Evolutionary conservation across 257 asterid genomes (phyloP).

Genomic region (Linaria vulgaris): DNA sequence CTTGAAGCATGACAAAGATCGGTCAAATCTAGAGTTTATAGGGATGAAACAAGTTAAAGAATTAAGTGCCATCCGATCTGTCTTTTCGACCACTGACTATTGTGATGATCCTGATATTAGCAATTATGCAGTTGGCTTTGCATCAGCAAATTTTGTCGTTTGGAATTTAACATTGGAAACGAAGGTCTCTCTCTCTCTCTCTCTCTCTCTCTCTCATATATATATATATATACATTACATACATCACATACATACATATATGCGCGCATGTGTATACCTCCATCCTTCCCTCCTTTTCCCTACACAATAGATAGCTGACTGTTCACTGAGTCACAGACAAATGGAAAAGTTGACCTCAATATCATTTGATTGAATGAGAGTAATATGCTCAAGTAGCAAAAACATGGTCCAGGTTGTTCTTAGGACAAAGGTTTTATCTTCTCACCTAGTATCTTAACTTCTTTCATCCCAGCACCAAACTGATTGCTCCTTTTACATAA

Average conservation of each 20-base stretch:
- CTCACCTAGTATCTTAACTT: slow-evolving; percentile 1
- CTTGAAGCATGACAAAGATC: slow-evolving; percentile 59
- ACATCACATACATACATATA: no score
- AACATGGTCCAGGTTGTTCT: neutral
- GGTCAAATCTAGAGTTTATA: slow-evolving; percentile 58
- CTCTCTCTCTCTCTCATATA: slow-evolving; percentile 6
- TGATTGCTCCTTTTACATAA: slow-evolving; percentile 3
- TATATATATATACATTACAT: neutral
- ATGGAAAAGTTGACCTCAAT: slow-evolving; percentile 1
- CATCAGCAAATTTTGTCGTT: slow-evolving; percentile 75
- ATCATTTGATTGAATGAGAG: slow-evolving; percentile 4
- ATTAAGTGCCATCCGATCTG: slow-evolving; percentile 62
- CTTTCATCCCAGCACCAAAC: slow-evolving; percentile 12
- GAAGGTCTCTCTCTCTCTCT: slow-evolving; percentile 54
- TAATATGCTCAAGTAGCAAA: neutral
- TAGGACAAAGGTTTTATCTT: neutral
- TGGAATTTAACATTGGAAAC: slow-evolving; percentile 75
- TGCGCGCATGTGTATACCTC: no score
- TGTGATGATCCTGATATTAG: slow-evolving; percentile 41
- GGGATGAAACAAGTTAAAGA: slow-evolving; percentile 94
- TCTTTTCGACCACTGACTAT: slow-evolving; percentile 39
- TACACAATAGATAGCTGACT: no score
- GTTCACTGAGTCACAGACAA: neutral
- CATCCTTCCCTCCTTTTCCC: no score
- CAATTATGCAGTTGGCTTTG: slow-evolving; percentile 84